Base-by-base conservation (phyloP, 2,329 filamentous ascomycete genomes). In the Botrytis fabae region DNA sequence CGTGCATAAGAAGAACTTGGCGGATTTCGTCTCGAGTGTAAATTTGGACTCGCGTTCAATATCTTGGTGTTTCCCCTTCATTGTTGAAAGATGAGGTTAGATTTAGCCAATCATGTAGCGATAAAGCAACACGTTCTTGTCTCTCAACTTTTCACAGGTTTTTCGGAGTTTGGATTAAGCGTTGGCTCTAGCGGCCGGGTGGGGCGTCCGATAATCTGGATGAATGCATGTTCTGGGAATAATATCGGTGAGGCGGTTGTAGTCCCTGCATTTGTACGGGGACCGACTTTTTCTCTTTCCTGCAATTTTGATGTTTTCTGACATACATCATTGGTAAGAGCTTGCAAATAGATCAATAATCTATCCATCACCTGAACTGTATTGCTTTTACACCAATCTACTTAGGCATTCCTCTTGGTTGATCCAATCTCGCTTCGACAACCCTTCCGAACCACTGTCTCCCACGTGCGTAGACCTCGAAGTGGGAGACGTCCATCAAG, bases 151-250 rank as follows among this genome's bases (percentile, higher is more conserved):
- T 38, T 69, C 65, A 42, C 65, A 59, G 48, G 48, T 22, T 44
- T 68, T 25, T 57, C 18, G 48, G 48, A 44, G 0, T 57, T 22
- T 57, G 51, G 51, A 32, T 57, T 69, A 57, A 69, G 65, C 65
- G 64, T 68, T 68, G 65, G 65, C 38, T 57, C 48, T 57, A 69
- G 51, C 65, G 65, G 65, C 25, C 25, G 10, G 38, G 65, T 69
- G 48, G 65, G 65, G 38, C 51, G 28, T 5, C 20, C 48, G 9
- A 68, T 32, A 8, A 40, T 57, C 38, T n/a, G 40, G 25, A 42
- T 63, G 8, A 10, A 54, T 40, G 46, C 46, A 51, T 18, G 46
- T 54, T 40, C 48, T 54, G 48, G 65, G 65, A 69, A 69, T 42
- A 69, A 69, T 57, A 44, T 69, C 65, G 65, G 65, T 69, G 65